These are phyloP conservation scores for Aspergillus pseudonomiae DNA, from an alignment of 2,329 filamentous ascomycete species.

Conservation along the genomic window DNA sequence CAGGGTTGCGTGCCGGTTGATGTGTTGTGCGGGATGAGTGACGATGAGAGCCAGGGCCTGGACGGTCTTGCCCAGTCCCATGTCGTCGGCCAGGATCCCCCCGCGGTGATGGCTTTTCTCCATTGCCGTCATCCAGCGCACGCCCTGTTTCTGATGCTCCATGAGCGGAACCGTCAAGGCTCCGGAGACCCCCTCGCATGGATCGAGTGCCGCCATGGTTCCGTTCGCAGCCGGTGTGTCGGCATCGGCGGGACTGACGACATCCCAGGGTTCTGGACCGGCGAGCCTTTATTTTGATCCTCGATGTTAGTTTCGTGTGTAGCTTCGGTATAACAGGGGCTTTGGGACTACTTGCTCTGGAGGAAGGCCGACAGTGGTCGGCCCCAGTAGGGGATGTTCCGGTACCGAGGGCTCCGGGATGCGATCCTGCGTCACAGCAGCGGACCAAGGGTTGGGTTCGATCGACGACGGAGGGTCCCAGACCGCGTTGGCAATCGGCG, in stretches of 20 bases:
- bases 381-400: too few relatives aligned
- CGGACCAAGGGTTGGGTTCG: too few relatives aligned
- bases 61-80: conserved; percentile 1
- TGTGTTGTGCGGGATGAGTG: not conserved
- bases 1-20: not conserved
- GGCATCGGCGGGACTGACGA: not conserved
- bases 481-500: too few relatives aligned
- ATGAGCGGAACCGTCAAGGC: not conserved
- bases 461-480: too few relatives aligned
- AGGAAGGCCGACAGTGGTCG: too few relatives aligned
- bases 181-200: not conserved
- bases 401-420: too few relatives aligned
- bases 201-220: not conserved
- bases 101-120: not conserved
- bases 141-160: not conserved
- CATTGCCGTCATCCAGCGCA: not conserved
- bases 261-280: not conserved
- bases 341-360: too few relatives aligned
- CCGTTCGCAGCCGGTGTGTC: not conserved
- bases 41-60: not conserved
- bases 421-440: too few relatives aligned
- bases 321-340: too few relatives aligned
- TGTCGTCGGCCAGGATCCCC: conserved; percentile 2
- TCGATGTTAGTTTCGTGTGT: not conserved
- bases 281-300: not conserved